Evolutionary conservation across 495 filamentous ascomycete genomes (phyloP).

Genomic region (Daldinia bambusicola): DNA sequence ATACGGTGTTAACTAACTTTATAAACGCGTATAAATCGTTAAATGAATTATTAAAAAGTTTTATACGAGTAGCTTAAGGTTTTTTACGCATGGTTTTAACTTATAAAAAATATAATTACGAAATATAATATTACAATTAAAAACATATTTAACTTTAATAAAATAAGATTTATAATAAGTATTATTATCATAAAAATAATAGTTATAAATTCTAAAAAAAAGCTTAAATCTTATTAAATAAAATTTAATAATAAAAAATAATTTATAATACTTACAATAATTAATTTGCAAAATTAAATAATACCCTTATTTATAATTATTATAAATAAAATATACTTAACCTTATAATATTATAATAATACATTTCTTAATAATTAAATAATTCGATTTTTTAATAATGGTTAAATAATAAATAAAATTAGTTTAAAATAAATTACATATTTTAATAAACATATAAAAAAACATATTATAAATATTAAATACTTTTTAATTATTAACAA

Average conservation of each 20-base stretch:
- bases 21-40: background rate
- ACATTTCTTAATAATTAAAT: background rate
- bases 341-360: constrained; percentile 1
- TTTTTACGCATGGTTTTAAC: background rate
- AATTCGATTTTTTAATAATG: no score
- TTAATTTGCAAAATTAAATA: background rate
- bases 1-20: background rate
- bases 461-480: no score
- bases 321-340: background rate
- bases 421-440: no score
- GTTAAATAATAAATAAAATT: no score
- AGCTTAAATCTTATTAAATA: background rate
- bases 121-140: background rate
- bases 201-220: background rate
- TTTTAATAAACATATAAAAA: no score
- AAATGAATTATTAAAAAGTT: constrained; percentile 7
- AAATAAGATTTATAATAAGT: background rate
- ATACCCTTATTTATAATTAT: background rate
- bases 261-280: no score
- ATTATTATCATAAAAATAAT: background rate
- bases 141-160: background rate
- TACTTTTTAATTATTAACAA: no score
- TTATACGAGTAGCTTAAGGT: background rate
- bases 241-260: background rate
- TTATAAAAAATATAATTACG: background rate